Evolutionary conservation across 371 early-diverging fungal genomes (phyloP), one percentile per base, ranked within the genome.

Genomic region (Haplosporangium sp.): DNA sequence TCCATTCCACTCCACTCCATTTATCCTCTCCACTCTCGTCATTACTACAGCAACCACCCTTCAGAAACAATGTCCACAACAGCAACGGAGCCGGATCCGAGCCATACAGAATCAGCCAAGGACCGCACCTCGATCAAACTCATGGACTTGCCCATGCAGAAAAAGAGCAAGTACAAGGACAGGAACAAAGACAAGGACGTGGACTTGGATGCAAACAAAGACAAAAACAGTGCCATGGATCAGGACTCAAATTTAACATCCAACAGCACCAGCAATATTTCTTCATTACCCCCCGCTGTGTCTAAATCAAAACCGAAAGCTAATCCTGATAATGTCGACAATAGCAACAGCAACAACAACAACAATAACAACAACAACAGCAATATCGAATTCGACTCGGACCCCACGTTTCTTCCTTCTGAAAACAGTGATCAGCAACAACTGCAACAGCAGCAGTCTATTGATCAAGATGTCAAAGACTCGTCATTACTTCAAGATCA

Each of bases 41-140:
- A 48, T 8, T 45, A 43, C 23, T 54, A 36, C 48, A 36, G 14
- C 20, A 40, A 23, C 16, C 23, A 55, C 14, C 42, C 6, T 45
- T 16, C 37, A 21, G 53, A 10, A 42, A 38, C 20, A 5, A 54
- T 72, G 58, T 40, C 62, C 18, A 57, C 52, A 29, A 29, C 29
- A 52, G 40, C 54, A 1, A 10, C 51, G 16, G 59, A 64, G 46
- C 46, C 60, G 10, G 59, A 68, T 60, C 62, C 53, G 36, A 58
- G 50, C 58, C 57, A 52, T n/a, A 40, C n/a, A 16, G 77, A 77
- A 57, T 55, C 58, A 10, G 40, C 70, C 37, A 77, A 77, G 64
- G 72, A 77, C 48, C 71, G 77, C n/a, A 54, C 67, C 6, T 71
- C 72, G 48, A 77, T 77, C 62, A 71, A 67, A 57, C 77, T 77